Base-by-base conservation (phyloP, 129 eudicot genomes). In the Ambrosia artemisiifolia region DNA sequence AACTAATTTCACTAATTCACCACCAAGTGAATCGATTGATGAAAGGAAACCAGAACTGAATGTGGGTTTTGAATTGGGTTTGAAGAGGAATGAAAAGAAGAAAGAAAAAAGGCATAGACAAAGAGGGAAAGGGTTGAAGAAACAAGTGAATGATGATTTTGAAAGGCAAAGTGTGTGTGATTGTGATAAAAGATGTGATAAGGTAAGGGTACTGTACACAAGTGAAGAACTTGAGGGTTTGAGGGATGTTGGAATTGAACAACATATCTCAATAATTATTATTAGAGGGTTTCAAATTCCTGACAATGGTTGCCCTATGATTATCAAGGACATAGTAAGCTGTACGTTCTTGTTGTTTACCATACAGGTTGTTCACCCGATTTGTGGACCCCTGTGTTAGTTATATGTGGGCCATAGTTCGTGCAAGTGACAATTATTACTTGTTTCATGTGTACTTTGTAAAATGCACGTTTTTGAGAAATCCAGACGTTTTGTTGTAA, bases 161-260 rank as follows among this genome's bases (percentile, higher is more conserved):
- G 75, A 66, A 69, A 79, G 83, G 38, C 36, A 20, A 38, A 70
- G 16, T 56, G 62, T 38, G 65, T 66, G 72, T 62, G 83, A 65
- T 72, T 65, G 76, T 67, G 75, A 80, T 18, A 50, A 54, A 44
- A 81, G 67, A 20, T 84, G 81, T 18, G 75, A 70, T 80, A 59
- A 55, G 67, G 71, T 1, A 13, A 80, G 80, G 55, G 54, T 51
- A 13, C 24, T 10, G 34, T 80, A 80, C 56, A 2, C 10, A 13
- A 84, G 70, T 65, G 77, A 81, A 69, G 85, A 86, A 70, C 50
- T 92, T 87, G 94, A 79, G 76, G 83, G 49, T 17, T 56, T 86
- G 75, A 88, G 98, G 86, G 78, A 63, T 87, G 80, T 50, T 30
- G 73, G 71, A 14, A 30, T 79, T 12, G 90, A 84, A 44, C 83